These are phyloP conservation scores for Casuarina cunninghamiana DNA, from an alignment of 306 rosid genomes.

Conservation along the genomic window DNA sequence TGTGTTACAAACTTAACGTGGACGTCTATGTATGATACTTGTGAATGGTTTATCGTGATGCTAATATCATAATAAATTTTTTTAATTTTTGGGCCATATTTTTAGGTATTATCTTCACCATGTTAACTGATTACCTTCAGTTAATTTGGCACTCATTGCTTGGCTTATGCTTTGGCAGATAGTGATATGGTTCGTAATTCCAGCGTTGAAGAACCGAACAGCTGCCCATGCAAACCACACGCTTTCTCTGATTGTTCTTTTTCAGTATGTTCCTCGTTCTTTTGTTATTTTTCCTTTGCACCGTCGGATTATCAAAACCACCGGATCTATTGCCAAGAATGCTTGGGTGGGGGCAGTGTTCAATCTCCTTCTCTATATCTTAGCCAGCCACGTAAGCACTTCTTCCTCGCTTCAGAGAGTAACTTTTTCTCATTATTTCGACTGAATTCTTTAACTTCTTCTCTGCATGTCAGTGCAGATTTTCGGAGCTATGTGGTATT, in stretches of 20 bases:
- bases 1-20: too few species aligned
- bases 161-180: conserved; percentile 43
- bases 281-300: conserved; percentile 75
- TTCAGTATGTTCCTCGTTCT: conserved; percentile 74
- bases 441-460: background rate
- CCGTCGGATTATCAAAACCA: conserved; percentile 60
- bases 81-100: too few species aligned
- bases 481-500: conserved; percentile 81
- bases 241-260: conserved; percentile 69
- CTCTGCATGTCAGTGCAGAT: conserved; percentile 63
- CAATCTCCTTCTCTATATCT: conserved; percentile 72
- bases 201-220: conserved; percentile 45
- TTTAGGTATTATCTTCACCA: too few species aligned
- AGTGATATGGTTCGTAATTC: conserved; percentile 78
- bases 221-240: conserved; percentile 76
- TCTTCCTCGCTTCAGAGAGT: too few species aligned
- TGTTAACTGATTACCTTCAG: too few species aligned
- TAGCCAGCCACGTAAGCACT: conserved; percentile 71
- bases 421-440: too few species aligned
- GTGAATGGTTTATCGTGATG: too few species aligned
- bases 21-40: too few species aligned
- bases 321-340: conserved; percentile 76
- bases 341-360: conserved; percentile 80
- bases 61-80: too few species aligned
- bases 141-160: too few species aligned